Conservation (phyloP, 306 rosid genomes). For the Malus sylvestris region DNA sequence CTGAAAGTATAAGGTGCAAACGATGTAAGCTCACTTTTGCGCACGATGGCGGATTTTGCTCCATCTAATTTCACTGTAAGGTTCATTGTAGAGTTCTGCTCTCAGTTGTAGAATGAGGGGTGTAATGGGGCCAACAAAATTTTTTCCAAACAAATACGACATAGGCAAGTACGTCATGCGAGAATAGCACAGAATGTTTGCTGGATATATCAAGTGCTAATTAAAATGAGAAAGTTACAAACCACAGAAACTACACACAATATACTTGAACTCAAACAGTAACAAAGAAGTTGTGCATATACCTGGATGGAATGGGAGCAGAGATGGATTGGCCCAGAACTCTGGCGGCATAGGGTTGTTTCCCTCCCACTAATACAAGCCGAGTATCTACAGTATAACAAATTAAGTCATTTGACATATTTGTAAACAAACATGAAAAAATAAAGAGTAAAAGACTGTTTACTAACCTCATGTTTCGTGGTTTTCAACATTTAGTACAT, state of each 20-base stretch:
- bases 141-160: conserved; percentile 62
- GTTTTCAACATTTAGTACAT: too few species aligned
- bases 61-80: conserved; percentile 52
- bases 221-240: background rate
- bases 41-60: conserved; percentile 47
- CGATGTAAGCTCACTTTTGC: conserved; percentile 26
- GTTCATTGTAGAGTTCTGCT: conserved; percentile 37
- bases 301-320: conserved; percentile 80
- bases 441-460: too few species aligned
- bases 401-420: background rate
- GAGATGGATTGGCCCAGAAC: conserved; percentile 67
- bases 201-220: conserved; percentile 16
- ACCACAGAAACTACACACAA: background rate
- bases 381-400: conserved; percentile 39
- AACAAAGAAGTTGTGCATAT: background rate
- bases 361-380: conserved; percentile 74
- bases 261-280: background rate
- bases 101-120: conserved; percentile 51
- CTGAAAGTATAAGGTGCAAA: background rate
- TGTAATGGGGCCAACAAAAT: conserved; percentile 65
- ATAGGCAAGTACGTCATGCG: conserved; percentile 63
- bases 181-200: conserved; percentile 68
- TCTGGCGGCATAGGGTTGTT: conserved; percentile 87
- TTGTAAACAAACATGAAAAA: too few species aligned
- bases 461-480: too few species aligned